Base-by-base conservation (phyloP, 176 grass and related monocot genomes). In the Rhynchospora pubera region DNA sequence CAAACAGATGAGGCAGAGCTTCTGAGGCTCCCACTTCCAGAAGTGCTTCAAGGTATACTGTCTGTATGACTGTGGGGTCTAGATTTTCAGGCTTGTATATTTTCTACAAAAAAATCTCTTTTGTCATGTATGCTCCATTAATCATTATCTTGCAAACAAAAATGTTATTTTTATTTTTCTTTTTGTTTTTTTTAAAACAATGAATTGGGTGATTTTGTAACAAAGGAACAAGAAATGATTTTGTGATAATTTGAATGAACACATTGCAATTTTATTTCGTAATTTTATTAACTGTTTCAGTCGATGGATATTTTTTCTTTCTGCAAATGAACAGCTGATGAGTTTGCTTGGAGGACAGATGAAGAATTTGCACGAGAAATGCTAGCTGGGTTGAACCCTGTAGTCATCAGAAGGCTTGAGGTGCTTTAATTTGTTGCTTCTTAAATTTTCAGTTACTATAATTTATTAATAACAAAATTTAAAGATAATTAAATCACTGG, bases 331-430 rank as follows among this genome's bases (percentile, higher is more conserved):
- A 11, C 23, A 95, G 93, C 70, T 62, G 68, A 88, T 50, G 59
- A 85, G 74, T 13, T 28, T 62, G 94, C 89, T 55, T 97, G 94
- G 94, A 77, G 88, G 77, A 90, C 86, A 2, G 94, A 97, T 79
- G 94, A 97, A 84, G 94, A 97, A 80, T 97, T 97, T 77, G 80
- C 89, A 6, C 86, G 94, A 10, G 91, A 97, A 84, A 93, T 97
- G 83, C 84, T 97, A 83, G 91, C 94, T 55, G 94, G 94, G n/a
- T 84, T 97, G 76, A 94, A 97, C 70, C 91, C 94, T 2, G 24
- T 94, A n/a, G 63, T 92, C 63, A 86, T 97, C 67, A 81, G 83
- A 47, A 84, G 88, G 9, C 89, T 97, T 70, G 87, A 86, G 75
- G 89, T 89, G 11, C 24, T 58, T 58, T 30, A 21, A 81, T 81